Percentiles rank a stretch among this genome's conserved stretches.
Conservation (phyloP, 1,284 basidiomycete genomes). For the Tetrapyrgos nigripes region DNA sequence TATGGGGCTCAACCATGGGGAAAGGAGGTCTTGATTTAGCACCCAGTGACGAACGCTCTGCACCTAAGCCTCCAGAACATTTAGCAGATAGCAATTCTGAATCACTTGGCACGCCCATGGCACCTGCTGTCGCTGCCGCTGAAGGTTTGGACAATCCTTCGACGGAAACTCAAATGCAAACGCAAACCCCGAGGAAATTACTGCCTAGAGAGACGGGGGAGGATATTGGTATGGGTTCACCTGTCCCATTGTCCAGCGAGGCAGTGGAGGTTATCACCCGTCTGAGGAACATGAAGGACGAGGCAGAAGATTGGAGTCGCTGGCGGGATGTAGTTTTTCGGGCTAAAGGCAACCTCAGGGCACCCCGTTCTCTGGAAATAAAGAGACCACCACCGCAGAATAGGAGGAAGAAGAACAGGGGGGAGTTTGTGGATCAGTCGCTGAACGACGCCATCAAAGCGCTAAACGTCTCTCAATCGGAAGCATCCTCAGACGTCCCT, state of each 20-base stretch:
- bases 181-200: constrained; percentile 40
- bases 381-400: constrained; percentile 64
- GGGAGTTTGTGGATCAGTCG: constrained; percentile 40
- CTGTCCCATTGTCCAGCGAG: constrained; percentile 84
- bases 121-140: too few relatives aligned
- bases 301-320: constrained; percentile 91
- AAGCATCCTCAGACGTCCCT: neutral
- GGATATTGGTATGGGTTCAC: constrained; percentile 90
- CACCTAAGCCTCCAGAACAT: constrained; percentile 69
- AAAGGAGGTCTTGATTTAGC: constrained; percentile 83
- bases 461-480: neutral
- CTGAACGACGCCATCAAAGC: constrained; percentile 20
- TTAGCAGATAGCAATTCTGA: constrained; percentile 38
- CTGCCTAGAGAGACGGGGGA: constrained; percentile 84
- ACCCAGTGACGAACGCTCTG: constrained; percentile 67
- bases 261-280: constrained; percentile 86
- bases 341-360: constrained; percentile 62
- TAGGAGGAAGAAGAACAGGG: constrained; percentile 61
- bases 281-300: constrained; percentile 92
- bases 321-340: constrained; percentile 87
- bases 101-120: constrained; percentile 12
- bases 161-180: constrained; percentile 9
- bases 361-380: constrained; percentile 53
- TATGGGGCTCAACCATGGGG: constrained; percentile 85
- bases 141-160: neutral